Evolutionary conservation across 495 filamentous ascomycete species (phyloP), one percentile per base, ranked within the genome.

Genomic region (Lophium mytilinum): DNA sequence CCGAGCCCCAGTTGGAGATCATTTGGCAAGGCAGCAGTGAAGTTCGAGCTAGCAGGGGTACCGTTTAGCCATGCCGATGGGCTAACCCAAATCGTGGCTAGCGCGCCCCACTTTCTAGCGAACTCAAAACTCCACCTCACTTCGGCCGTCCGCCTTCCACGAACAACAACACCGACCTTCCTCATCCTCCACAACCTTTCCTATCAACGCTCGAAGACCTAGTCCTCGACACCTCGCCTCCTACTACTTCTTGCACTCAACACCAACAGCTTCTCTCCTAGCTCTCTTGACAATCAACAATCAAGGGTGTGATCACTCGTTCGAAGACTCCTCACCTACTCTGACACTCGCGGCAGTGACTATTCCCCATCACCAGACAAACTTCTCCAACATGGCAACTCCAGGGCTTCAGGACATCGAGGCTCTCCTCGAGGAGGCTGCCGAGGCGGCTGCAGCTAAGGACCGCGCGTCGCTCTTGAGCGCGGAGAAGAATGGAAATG

Each of bases 401-500:
- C n/a, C 54, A 40, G 37, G 35, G 15, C 11, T 19, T 34, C 3
- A 14, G 7, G 55, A 58, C 48, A 35, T 58, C 55, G 90, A 96
- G 80, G 90, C 90, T 65, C 84, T 96, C 58, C 81, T 96, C 66
- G 91, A 95, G 75, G 89, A 88, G 36, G 90, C 90, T 63, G 90
- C 90, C 40, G 84, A 80, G n/a, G 41, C 24, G 15, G 8, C n/a
- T 14, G 52, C 19, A 21, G 37, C 37, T 5, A 7, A 69, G 78
- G 46, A 67, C 73, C 53, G 75, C 75, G 51, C 69, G 77, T 62
- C 77, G 72, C 58, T 67, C 74, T 54, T 57, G 82, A 84, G 54
- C 71, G 68, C 55, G 78, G 84, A 72, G 80, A 80, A 69, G 76
- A 72, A n/a, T n/a, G n/a, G n/a, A n/a, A n/a, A n/a, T n/a, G n/a